These are phyloP conservation scores for Xylaria grammica DNA, from an alignment of 495 filamentous ascomycete genomes.

Conservation along the genomic window DNA sequence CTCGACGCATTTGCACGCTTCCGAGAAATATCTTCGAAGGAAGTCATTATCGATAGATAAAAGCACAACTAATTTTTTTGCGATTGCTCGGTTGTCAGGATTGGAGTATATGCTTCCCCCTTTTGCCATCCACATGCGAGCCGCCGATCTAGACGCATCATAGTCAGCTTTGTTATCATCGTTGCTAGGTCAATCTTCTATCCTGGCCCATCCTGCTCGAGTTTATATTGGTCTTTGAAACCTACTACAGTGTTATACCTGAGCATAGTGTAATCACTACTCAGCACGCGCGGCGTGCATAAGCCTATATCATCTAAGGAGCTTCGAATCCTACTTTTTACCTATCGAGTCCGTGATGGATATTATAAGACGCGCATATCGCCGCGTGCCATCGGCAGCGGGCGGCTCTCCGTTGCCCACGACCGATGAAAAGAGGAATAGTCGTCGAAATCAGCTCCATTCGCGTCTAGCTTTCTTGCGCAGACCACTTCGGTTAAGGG, in stretches of 20 bases:
- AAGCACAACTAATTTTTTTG: slow-evolving; percentile 14
- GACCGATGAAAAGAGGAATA: slow-evolving; percentile 50
- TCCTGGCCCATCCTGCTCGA: not conserved
- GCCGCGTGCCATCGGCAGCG: slow-evolving; percentile 49
- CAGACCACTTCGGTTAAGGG: slow-evolving; percentile 87
- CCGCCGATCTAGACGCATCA: slow-evolving; percentile 14
- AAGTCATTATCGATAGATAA: slow-evolving; percentile 25
- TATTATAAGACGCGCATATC: slow-evolving; percentile 59
- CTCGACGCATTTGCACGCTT: slow-evolving; percentile 3
- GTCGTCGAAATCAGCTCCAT: slow-evolving; percentile 42
- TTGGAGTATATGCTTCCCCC: slow-evolving; percentile 9
- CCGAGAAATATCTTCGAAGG: not conserved
- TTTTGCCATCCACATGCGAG: slow-evolving; percentile 7
- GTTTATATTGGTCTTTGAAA: slow-evolving; percentile 9
- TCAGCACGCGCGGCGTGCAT: slow-evolving; percentile 20
- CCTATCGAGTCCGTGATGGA: slow-evolving; percentile 49
- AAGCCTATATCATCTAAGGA: slow-evolving; percentile 18
- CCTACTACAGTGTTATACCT: slow-evolving; percentile 6
- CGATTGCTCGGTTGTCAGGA: slow-evolving; percentile 14
- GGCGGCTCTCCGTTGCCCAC: slow-evolving; percentile 47
- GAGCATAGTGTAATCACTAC: slow-evolving; percentile 19
- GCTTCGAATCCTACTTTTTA: slow-evolving; percentile 7
- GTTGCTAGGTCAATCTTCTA: not conserved
- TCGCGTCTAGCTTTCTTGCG: slow-evolving; percentile 80
- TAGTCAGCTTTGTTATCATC: slow-evolving; percentile 14